These are phyloP conservation scores for Colletotrichum spinosum DNA, from an alignment of 2,329 filamentous ascomycete genomes.

Conservation along the genomic window DNA sequence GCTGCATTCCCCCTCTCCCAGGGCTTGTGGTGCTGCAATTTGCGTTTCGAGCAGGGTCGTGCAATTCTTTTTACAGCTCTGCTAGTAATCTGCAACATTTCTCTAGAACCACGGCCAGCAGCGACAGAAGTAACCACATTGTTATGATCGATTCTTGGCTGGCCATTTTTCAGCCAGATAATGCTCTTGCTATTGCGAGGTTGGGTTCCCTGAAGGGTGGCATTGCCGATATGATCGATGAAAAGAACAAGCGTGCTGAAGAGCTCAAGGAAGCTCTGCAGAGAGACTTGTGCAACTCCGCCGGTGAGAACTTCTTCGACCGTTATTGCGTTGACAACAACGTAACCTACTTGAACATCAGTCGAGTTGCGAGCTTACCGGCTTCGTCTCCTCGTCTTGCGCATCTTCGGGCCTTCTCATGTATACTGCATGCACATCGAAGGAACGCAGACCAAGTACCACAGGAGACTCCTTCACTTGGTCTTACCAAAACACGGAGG, in stretches of 20 bases:
- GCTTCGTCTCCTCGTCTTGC: slow-evolving; percentile 56
- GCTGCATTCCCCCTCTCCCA: slow-evolving; percentile 53
- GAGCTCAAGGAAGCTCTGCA: slow-evolving; percentile 49
- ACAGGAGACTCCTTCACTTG: no score
- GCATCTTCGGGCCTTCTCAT: slow-evolving; percentile 54
- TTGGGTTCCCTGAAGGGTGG: slow-evolving; percentile 51
- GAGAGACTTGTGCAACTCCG: slow-evolving; percentile 50
- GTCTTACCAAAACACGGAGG: slow-evolving; percentile 56
- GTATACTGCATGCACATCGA: slow-evolving; percentile 48
- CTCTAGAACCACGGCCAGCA: slow-evolving; percentile 33
- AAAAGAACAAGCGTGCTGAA: slow-evolving; percentile 49
- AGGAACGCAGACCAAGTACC: no score
- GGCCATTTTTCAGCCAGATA: slow-evolving; percentile 51
- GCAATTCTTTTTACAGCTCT: slow-evolving; percentile 41
- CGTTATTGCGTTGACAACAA: slow-evolving; percentile 51
- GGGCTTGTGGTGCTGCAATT: slow-evolving; percentile 53
- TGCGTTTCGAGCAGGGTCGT: slow-evolving; percentile 50
- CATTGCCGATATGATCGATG: slow-evolving; percentile 39
- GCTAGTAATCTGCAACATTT: slow-evolving; percentile 34
- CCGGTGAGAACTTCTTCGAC: slow-evolving; percentile 53
- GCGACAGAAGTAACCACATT: slow-evolving; percentile 42
- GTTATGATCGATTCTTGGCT: slow-evolving; percentile 52
- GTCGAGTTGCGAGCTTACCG: slow-evolving; percentile 51
- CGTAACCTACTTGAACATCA: slow-evolving; percentile 43
- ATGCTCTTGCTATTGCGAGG: slow-evolving; percentile 52